Conservation (phyloP, 805 yeast genomes). For the Metschnikowia santaceciliae region DNA sequence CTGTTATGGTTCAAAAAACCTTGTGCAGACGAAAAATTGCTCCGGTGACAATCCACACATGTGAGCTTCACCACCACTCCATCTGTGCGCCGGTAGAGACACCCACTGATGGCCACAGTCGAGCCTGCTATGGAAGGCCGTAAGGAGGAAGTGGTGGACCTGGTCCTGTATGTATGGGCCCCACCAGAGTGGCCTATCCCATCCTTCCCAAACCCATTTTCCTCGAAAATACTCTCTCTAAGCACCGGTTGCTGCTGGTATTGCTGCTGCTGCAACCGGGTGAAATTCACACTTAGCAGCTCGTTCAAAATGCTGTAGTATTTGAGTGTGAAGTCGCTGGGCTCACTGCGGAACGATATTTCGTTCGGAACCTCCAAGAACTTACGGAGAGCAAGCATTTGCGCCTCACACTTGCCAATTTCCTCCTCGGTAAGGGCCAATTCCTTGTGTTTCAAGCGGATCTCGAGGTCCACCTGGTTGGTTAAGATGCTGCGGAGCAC, state of each 20-base stretch:
- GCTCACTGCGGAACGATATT: constrained; percentile 38
- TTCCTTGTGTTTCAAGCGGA: constrained; percentile 57
- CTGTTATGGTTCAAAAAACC: constrained; percentile 78
- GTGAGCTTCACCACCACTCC: constrained; percentile 65
- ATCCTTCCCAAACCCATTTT: neutral
- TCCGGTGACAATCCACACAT: constrained; percentile 63
- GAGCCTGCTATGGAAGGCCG: constrained; percentile 40
- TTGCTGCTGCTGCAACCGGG: constrained; percentile 21
- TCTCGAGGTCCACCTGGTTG: constrained; percentile 55
- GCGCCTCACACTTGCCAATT: constrained; percentile 54
- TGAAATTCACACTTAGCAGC: constrained; percentile 31
- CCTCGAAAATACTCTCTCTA: constrained; percentile 13
- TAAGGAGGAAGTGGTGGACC: constrained; percentile 50
- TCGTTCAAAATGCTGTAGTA: constrained; percentile 37
- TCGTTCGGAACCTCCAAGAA: constrained; percentile 40
- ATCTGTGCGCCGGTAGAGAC: constrained; percentile 64
- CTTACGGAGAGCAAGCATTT: constrained; percentile 48
- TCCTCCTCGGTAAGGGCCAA: constrained; percentile 48
- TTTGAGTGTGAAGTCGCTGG: constrained; percentile 41
- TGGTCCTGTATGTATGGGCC: constrained; percentile 39
- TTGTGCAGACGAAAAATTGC: constrained; percentile 74
- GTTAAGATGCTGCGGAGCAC: constrained; percentile 25
- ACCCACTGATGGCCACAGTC: constrained; percentile 31
- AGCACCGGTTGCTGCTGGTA: constrained; percentile 14
- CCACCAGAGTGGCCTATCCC: neutral